phyloP scores from a whole-genome alignment of 1,284 basidiomycete genomes.

The Agaricales sp. region DNA sequence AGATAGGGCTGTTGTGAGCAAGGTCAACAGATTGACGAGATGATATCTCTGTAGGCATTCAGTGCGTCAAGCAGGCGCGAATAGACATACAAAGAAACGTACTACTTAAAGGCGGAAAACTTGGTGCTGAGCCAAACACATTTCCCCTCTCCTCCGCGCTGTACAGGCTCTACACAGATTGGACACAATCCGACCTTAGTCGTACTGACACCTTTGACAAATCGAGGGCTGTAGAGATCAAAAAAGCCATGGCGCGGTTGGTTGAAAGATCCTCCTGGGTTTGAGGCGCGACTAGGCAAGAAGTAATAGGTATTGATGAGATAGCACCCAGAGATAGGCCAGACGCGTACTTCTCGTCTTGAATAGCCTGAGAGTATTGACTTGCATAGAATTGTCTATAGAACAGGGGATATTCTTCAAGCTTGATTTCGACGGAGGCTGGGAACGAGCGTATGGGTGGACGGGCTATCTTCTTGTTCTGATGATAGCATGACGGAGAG shows the following conservation, averaged over 20 bases:
- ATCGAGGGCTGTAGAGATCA: conserved; percentile 73
- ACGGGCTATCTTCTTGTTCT: background rate
- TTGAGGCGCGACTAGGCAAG: conserved; percentile 19
- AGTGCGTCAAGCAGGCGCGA: no score
- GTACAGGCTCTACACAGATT: conserved; percentile 52
- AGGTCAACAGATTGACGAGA: conserved; percentile 4
- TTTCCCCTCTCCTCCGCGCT: conserved; percentile 54
- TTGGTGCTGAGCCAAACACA: conserved; percentile 68
- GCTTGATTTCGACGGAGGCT: conserved; percentile 29
- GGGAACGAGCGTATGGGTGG: conserved; percentile 35
- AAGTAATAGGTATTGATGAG: conserved; percentile 23
- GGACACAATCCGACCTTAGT: conserved; percentile 72
- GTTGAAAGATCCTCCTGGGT: conserved; percentile 46
- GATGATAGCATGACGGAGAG: background rate
- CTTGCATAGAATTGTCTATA: conserved; percentile 59
- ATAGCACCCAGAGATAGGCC: background rate
- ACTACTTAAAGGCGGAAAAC: conserved; percentile 76
- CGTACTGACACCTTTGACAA: conserved; percentile 58
- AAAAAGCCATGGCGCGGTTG: conserved; percentile 34
- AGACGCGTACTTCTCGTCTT: conserved; percentile 18
- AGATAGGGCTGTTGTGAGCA: background rate
- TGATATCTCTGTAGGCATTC: conserved; percentile 5
- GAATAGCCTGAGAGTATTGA: conserved; percentile 31
- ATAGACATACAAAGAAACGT: no score
- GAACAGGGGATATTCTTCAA: conserved; percentile 37